Percentiles rank a stretch among this genome's conserved stretches.
Conservation (phyloP, 169 alveolate genomes). For the Miamiensis avidus region DNA sequence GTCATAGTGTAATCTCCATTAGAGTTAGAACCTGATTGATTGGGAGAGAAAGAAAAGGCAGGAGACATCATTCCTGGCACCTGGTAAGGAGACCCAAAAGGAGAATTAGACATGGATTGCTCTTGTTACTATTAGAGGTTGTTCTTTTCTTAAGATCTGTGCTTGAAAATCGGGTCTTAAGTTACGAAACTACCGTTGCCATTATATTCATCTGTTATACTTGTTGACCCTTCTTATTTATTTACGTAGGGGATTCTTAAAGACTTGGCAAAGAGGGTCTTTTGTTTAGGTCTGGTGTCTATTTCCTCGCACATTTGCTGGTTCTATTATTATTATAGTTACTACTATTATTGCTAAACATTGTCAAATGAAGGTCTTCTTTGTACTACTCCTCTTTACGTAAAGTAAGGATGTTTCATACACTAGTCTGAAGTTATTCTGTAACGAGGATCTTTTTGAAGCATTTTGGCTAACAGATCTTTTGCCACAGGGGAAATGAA, state of each 20-base stretch:
- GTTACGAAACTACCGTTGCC: not conserved
- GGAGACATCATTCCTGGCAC: not conserved
- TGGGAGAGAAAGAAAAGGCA: not conserved
- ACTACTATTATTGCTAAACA: conserved; percentile 1
- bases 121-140: not conserved
- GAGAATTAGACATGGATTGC: not conserved
- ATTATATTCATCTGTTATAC: not conserved
- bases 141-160: not conserved
- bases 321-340: not conserved
- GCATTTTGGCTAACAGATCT: conserved; percentile 63
- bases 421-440: conserved; percentile 65
- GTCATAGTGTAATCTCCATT: not conserved
- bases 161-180: not conserved
- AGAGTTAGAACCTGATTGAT: not conserved
- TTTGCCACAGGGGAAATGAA: conserved; percentile 61
- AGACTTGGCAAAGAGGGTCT: conserved; percentile 11
- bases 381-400: conserved; percentile 9
- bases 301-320: conserved; percentile 25
- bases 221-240: not conserved
- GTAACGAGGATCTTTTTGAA: conserved; percentile 67
- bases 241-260: conserved; percentile 11
- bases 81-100: not conserved
- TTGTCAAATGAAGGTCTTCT: conserved; percentile 1
- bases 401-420: conserved; percentile 63
- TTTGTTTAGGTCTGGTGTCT: conserved; percentile 15